phyloP scores from a whole-genome alignment of 768 basidiomycete genomes.

The Boletus speciosus region DNA sequence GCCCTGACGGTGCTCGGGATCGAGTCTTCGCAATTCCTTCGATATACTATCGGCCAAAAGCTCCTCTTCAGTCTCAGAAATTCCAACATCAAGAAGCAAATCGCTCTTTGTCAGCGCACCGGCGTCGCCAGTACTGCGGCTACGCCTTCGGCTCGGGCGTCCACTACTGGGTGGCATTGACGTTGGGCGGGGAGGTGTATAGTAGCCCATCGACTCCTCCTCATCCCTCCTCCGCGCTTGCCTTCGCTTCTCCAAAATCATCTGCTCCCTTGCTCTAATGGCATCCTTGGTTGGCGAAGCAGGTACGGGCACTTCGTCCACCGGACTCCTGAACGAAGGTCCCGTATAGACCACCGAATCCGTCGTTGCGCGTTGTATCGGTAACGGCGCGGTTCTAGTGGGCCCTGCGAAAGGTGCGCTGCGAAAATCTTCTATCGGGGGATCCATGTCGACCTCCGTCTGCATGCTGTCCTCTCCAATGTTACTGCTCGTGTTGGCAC shows the following conservation, averaged over 20 bases:
- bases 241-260: slow-evolving; percentile 69
- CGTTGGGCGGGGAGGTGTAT: slow-evolving; percentile 30
- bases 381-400: slow-evolving; percentile 15
- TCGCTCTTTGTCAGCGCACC: slow-evolving; percentile 39
- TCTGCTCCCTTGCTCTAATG: slow-evolving; percentile 59
- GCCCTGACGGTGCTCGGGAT: slow-evolving; percentile 31
- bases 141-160: slow-evolving; percentile 60
- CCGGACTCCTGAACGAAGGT: slow-evolving; percentile 35
- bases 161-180: slow-evolving; percentile 31
- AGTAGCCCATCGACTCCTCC: slow-evolving; percentile 38
- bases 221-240: slow-evolving; percentile 56
- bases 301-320: slow-evolving; percentile 34
- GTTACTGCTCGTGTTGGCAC: slow-evolving; percentile 35
- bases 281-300: slow-evolving; percentile 60
- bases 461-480: slow-evolving; percentile 26
- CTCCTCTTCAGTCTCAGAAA: slow-evolving; percentile 47
- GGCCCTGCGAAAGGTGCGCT: slow-evolving; percentile 13
- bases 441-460: slow-evolving; percentile 33
- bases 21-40: slow-evolving; percentile 62
- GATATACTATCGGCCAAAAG: slow-evolving; percentile 68
- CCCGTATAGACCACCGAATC: slow-evolving; percentile 39
- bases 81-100: slow-evolving; percentile 36
- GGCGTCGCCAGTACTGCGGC: slow-evolving; percentile 77
- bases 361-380: slow-evolving; percentile 49
- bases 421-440: slow-evolving; percentile 25